A percentile compares a stretch with the other conserved stretches of the same genome.
These are phyloP conservation scores for Calocybe gangraenosa DNA, from an alignment of 768 basidiomycete species.

Conservation along the genomic window DNA sequence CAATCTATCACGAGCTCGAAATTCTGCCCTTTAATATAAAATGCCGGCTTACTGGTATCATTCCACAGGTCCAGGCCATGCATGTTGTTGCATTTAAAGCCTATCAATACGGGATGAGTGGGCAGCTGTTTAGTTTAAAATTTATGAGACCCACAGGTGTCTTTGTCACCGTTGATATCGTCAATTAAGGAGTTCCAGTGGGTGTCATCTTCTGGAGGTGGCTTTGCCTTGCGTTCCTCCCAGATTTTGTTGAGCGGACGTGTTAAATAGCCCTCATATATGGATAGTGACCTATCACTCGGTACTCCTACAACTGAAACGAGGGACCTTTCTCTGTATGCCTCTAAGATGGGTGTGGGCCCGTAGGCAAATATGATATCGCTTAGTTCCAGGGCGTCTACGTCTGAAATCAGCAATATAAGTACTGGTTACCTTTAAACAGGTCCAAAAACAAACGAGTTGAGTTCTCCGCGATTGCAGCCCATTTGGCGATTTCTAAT, in stretches of 20 bases:
- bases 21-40: not conserved
- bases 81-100: slow-evolving; percentile 12
- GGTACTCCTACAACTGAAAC: not conserved
- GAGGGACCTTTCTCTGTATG: slow-evolving; percentile 4
- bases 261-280: slow-evolving; percentile 11
- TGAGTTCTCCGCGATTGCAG: not conserved
- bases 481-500: slow-evolving; percentile 11
- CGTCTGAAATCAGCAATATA: no score
- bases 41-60: slow-evolving; percentile 14
- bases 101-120: slow-evolving; percentile 5
- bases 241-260: slow-evolving; percentile 15
- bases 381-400: not conserved
- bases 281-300: not conserved
- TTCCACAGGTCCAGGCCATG: slow-evolving; percentile 17
- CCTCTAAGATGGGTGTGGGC: slow-evolving; percentile 10
- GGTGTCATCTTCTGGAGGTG: slow-evolving; percentile 9
- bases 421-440: no score
- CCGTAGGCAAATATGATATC: slow-evolving; percentile 2
- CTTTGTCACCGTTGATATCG: slow-evolving; percentile 7
- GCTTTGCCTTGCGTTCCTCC: slow-evolving; percentile 18
- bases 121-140: no score
- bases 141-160: slow-evolving; percentile 17
- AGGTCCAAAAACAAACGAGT: not conserved
- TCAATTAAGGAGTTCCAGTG: slow-evolving; percentile 19
- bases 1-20: slow-evolving; percentile 10